Evolutionary conservation across 805 yeast species (phyloP), one percentile per base, ranked within the genome.

Genomic region (Candida berthetii): DNA sequence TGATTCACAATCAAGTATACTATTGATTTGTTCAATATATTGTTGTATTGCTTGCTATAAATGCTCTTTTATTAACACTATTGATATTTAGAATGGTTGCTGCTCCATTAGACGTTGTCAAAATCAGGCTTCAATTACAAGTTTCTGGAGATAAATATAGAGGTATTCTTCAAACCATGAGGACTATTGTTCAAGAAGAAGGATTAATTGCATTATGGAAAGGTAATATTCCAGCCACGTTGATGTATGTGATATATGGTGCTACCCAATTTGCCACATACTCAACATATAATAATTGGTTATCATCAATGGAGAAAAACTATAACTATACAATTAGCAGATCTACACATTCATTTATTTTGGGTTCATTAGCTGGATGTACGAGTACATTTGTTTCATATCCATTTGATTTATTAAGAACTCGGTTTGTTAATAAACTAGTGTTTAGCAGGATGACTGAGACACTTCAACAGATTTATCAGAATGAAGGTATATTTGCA

Each of bases 201-300:
- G 95, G 96, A 1, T 34, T 82, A 0, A 45, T 60, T 3, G 91
- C 88, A 0, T 68, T 91, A n/a, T 93, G 98, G 98, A 90, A 89
- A 58, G 99, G 99, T 0, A 93, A 93, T 57, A 72, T 87, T 0
- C 96, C 99, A 0, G 99, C 98, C 0, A 88, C 88, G 48, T 60
- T 80, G 31, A 76, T 93, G 79, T 93, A 93, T 54, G 66, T 91
- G 13, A 49, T 85, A 10, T 93, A 91, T 53, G 96, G 98, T 11
- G 86, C 86, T 1, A 65, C 77, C 0, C 98, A 93, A 59, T 93
- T 93, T 62, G 69, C 91, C 1, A 64, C 85, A 1, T 86, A 82
- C 53, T 69, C 88, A 1, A 56, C 69, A 0, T 61, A 77, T 27
- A 85, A 82, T 56, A 59, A 55, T 6, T 38, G 60, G 17, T 53